Evolutionary conservation across 192 early-diverging fungal species (phyloP).

Genomic region (Neocallimastix lanati): DNA sequence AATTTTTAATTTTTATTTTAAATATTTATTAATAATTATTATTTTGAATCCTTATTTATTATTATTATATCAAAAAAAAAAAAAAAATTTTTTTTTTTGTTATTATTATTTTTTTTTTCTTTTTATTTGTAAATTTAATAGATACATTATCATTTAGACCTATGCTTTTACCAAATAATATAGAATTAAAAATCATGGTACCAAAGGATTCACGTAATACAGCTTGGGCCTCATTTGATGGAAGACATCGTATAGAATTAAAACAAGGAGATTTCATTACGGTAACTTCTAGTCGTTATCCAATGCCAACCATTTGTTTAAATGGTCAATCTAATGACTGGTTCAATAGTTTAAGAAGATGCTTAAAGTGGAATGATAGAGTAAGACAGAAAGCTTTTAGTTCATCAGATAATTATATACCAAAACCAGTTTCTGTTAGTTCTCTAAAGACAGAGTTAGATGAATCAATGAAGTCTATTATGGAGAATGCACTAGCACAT

Average conservation of each 20-base stretch:
- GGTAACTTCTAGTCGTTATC: slow-evolving; percentile 66
- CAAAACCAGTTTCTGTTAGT: not conserved
- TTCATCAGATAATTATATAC: slow-evolving; percentile 12
- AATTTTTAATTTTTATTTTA: too few relatives aligned
- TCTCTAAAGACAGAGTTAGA: not conserved
- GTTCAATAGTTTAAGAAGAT: slow-evolving; percentile 70
- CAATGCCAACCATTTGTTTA: slow-evolving; percentile 72
- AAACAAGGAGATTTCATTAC: slow-evolving; percentile 67
- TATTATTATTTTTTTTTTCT: too few relatives aligned
- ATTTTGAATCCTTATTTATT: too few relatives aligned
- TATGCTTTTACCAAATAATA: slow-evolving; percentile 83
- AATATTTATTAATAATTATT: too few relatives aligned
- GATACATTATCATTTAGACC: slow-evolving; percentile 73
- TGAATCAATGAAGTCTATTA: not conserved
- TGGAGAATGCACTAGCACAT: not conserved
- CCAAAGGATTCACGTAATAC: slow-evolving; percentile 54
- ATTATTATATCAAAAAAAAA: too few relatives aligned
- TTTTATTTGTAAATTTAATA: not conserved
- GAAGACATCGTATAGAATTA: slow-evolving; percentile 76
- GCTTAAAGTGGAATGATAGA: slow-evolving; percentile 86
- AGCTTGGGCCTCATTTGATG: slow-evolving; percentile 87
- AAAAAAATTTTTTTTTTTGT: too few relatives aligned
- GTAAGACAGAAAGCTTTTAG: slow-evolving; percentile 68
- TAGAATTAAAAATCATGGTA: slow-evolving; percentile 75
- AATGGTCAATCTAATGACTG: slow-evolving; percentile 65